These are phyloP conservation scores for Rauvolfia tetraphylla DNA, from an alignment of 257 asterid genomes.

Conservation along the genomic window DNA sequence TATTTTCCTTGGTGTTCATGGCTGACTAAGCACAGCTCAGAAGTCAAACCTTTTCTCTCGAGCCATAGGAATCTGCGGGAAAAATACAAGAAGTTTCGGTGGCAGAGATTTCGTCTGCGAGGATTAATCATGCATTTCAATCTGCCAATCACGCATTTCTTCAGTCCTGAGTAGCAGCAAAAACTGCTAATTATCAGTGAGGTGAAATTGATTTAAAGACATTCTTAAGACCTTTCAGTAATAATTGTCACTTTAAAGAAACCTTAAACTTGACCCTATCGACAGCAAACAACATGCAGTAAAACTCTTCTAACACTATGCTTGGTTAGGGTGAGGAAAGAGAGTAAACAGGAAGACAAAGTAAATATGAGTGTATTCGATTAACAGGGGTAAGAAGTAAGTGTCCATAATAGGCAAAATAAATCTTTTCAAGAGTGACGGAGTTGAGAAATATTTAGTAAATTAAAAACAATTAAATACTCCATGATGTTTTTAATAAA, in stretches of 20 bases:
- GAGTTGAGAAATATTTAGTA: too few relatives aligned
- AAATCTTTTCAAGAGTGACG: too few relatives aligned
- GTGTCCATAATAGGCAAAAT: too few relatives aligned
- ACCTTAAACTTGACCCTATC: background rate
- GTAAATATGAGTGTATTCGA: too few relatives aligned
- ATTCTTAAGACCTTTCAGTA: too few relatives aligned
- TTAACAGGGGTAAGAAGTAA: too few relatives aligned
- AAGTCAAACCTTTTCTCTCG: constrained; percentile 5
- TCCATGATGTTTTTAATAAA: too few relatives aligned
- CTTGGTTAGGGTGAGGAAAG: too few relatives aligned
- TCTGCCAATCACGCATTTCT: background rate
- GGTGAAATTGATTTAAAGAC: background rate
- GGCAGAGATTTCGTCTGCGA: background rate
- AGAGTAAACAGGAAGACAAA: too few relatives aligned
- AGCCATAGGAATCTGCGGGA: background rate
- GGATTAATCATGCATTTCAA: background rate
- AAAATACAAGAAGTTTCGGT: background rate
- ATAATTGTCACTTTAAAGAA: background rate
- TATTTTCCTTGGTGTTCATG: background rate
- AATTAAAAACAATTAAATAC: too few relatives aligned
- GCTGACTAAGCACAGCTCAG: background rate
- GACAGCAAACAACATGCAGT: too few relatives aligned
- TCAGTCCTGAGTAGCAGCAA: background rate
- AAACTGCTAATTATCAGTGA: background rate
- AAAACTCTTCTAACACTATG: too few relatives aligned